Evolutionary conservation across 768 basidiomycete species (phyloP), one percentile per base, ranked within the genome.

Genomic region (Coprinopsis cinerea): DNA sequence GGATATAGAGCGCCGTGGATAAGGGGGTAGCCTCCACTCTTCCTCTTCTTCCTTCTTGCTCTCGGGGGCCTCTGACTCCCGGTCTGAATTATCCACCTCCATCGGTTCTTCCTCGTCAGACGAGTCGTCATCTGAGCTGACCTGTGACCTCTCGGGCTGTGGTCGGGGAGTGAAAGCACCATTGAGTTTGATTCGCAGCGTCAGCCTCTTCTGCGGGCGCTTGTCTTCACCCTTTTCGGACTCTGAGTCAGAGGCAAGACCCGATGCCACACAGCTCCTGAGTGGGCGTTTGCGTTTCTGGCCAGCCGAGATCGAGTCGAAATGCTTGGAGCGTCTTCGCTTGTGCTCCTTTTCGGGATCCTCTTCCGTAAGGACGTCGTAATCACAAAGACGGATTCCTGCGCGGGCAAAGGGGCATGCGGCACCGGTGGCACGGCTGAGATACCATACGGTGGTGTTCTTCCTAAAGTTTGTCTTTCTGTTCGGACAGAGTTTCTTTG

Each of bases 381-480:
- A 86, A 39, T 88, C 80, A 61, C 77, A 83, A 2, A 87, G 74
- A 30, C 80, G 73, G 44, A 90, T 83, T n/a, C 85, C 85, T 1
- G 77, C 82, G 51, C 80, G 73, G 4, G 82, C 69, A 61, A 90
- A 90, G 3, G 87, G 87, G 64, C 87, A 89, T 0, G 82, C 79
- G 4, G 81, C 76, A 44, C 88, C 88, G 7, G 85, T 80, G 15
- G 83, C 84, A 56, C 79, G 77, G 61, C 81, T 82, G 51, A 90
- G 73, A 63, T 88, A 90, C 85, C 85, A 90, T 14, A 90, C 85
- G 59, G 79, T 78, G 37, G 87, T 90, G 25, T 88, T 88, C 28
- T 82, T 76, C 49, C 87, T 75, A 60, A 88, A 90, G 63, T 86
- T 87, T 17, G 87, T 88, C 32, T 74, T 55, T 27, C 83, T 72